Conservation (phyloP, 2,329 filamentous ascomycete genomes). For the Phyllosticta citribraziliensis region DNA sequence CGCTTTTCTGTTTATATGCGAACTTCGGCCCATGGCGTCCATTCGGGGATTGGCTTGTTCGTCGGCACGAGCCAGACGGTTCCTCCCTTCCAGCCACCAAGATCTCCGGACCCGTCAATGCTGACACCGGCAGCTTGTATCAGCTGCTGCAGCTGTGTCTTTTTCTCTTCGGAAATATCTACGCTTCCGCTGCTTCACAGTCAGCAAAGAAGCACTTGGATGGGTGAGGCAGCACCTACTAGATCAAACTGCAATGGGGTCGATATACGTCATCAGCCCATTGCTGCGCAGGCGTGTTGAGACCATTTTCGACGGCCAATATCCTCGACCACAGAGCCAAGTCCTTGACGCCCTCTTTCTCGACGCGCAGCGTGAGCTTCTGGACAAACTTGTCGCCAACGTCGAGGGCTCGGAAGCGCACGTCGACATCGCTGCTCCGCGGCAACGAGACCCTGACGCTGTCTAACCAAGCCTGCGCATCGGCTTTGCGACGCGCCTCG, state of each 20-base stretch:
- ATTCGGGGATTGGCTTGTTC: conserved; percentile 26
- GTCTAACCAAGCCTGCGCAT: conserved; percentile 30
- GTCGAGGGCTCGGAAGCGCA: conserved; percentile 22
- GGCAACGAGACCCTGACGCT: conserved; percentile 12
- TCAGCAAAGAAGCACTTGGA: too few relatives aligned
- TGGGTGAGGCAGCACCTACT: conserved; percentile 29
- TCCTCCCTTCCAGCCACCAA: conserved; percentile 26
- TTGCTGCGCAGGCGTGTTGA: conserved; percentile 13
- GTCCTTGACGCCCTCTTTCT: conserved; percentile 20
- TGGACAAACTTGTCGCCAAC: conserved; percentile 29
- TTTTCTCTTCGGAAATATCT: conserved; percentile 14
- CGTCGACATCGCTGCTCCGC: conserved; percentile 13
- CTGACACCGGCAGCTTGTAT: conserved; percentile 18
- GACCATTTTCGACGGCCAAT: conserved; percentile 18
- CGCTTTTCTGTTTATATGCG: neutral
- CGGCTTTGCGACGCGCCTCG: conserved; percentile 8
- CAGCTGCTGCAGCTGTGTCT: conserved; percentile 17
- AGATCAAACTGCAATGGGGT: conserved; percentile 33
- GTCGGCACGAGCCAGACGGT: conserved; percentile 32
- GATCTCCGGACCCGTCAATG: conserved; percentile 16
- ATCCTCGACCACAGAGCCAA: conserved; percentile 21
- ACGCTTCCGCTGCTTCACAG: neutral
- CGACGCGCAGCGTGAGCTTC: conserved; percentile 29
- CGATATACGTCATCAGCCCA: conserved; percentile 26
- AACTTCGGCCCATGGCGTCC: conserved; percentile 16